Evolutionary conservation across 352 stramenopile species (phyloP).

Genomic region (Phytophthora lateralis): DNA sequence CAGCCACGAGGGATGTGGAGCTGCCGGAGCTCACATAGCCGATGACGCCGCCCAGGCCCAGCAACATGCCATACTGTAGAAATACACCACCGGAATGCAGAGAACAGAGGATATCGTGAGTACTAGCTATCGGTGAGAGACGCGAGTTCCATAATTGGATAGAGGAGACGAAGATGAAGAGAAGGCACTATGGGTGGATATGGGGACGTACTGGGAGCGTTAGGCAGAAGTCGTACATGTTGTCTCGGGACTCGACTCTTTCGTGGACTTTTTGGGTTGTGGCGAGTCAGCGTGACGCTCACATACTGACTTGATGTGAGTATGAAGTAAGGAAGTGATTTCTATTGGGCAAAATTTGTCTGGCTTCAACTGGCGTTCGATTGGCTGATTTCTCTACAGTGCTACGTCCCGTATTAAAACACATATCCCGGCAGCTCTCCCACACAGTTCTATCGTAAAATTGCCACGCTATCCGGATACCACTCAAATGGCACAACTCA

Average conservation of each 20-base stretch:
- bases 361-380: slow-evolving; percentile 28
- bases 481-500: not conserved
- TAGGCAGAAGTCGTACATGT: slow-evolving; percentile 90
- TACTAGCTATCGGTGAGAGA: not conserved
- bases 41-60: slow-evolving; percentile 72
- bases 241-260: not conserved
- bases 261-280: slow-evolving; percentile 4
- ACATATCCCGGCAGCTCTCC: slow-evolving; percentile 27
- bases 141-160: not conserved
- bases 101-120: slow-evolving; percentile 4
- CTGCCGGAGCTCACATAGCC: slow-evolving; percentile 82
- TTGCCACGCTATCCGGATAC: slow-evolving; percentile 9
- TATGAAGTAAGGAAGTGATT: not conserved
- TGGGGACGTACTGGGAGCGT: slow-evolving; percentile 76
- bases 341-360: slow-evolving; percentile 12
- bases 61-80: slow-evolving; percentile 70
- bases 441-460: not conserved
- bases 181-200: not conserved
- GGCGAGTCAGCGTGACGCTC: not conserved
- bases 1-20: slow-evolving; percentile 64
- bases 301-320: not conserved
- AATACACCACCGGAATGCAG: slow-evolving; percentile 24
- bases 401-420: slow-evolving; percentile 9
- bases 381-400: slow-evolving; percentile 18
- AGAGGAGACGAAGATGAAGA: slow-evolving; percentile 8